Evolutionary conservation across 306 rosid genomes (phyloP), one percentile per base, ranked within the genome.

Genomic region (Geum urbanum): DNA sequence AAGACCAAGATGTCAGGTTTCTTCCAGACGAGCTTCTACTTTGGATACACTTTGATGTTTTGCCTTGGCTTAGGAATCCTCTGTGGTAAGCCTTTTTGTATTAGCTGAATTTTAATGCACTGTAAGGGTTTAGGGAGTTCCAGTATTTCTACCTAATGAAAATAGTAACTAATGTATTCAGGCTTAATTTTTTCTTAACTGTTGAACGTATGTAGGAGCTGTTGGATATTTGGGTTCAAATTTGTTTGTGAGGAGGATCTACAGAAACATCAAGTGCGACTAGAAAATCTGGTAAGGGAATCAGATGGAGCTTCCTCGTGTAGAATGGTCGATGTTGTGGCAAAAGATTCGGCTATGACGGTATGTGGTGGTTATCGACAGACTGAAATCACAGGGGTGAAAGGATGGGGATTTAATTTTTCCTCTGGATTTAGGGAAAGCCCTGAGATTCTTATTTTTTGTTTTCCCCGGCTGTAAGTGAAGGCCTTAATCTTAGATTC

Each of bases 1-100:
- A 95, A 95, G 97, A 95, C 99, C 11, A 95, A 91, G 88, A 95
- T 95, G 99, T 95, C 97, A 18, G 99, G 99, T 74, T 95, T 95
- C 84, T 95, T 95, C 85, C 99, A 95, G 82, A 95, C 96, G 50
- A 91, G 99, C 86, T 95, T 95, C 85, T 95, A 95, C 75, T 95
- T 95, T 79, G 99, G 99, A 73, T 95, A 95, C 90, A 95, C 99
- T 48, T 65, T 86, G 86, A 95, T 95, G 99, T 91, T 95, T 74
- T 95, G 99, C 75, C 97, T 95, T 35, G 99, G 99, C 39, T 84
- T 95, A 68, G 99, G 99, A 76, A 91, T 91, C 81, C 95, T 95
- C 60, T 95, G 99, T 37, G 99, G 99, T 95, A 82, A 83, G 95
- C 84, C 60, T 43, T 74, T 35, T 76, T 43, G 10, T 15, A 35